phyloP scores from a whole-genome alignment of 2,329 filamentous ascomycete species.

The Pseudocercospora cruenta region DNA sequence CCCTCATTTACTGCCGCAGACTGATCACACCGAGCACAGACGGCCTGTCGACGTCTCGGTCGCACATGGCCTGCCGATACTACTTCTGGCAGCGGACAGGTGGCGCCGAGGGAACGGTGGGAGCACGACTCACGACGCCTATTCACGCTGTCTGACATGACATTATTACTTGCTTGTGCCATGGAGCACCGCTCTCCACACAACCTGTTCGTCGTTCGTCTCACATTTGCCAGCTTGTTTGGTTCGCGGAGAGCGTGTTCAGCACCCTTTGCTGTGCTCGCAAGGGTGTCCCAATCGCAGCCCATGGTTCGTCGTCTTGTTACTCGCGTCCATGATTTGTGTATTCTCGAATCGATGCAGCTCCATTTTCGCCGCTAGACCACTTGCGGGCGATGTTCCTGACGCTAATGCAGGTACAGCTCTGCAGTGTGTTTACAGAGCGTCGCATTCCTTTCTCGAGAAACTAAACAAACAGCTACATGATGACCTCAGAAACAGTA shows the following conservation, averaged over 20 bases:
- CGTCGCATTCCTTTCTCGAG: background rate
- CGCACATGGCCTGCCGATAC: background rate
- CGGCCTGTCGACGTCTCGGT: background rate
- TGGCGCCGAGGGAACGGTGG: background rate
- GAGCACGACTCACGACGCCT: background rate
- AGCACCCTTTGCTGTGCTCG: background rate
- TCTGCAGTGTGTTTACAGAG: background rate
- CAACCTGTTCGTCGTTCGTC: conserved; percentile 9
- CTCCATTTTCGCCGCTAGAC: background rate
- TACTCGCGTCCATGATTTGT: background rate
- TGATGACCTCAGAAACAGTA: background rate
- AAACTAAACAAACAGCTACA: conserved; percentile 2
- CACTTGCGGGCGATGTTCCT: background rate
- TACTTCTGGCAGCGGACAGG: too few relatives aligned
- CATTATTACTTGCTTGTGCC: background rate
- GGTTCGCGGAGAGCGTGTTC: background rate
- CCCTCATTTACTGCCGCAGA: background rate
- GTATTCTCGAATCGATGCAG: background rate
- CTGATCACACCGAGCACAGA: background rate
- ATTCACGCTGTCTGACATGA: background rate
- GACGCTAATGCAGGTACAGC: conserved; percentile 8
- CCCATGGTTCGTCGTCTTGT: background rate
- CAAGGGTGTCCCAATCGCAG: background rate
- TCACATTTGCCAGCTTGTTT: conserved; percentile 3
- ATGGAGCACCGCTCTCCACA: conserved; percentile 7